Conservation (phyloP, 352 stramenopile species). For the Blastocystis sp. region DNA sequence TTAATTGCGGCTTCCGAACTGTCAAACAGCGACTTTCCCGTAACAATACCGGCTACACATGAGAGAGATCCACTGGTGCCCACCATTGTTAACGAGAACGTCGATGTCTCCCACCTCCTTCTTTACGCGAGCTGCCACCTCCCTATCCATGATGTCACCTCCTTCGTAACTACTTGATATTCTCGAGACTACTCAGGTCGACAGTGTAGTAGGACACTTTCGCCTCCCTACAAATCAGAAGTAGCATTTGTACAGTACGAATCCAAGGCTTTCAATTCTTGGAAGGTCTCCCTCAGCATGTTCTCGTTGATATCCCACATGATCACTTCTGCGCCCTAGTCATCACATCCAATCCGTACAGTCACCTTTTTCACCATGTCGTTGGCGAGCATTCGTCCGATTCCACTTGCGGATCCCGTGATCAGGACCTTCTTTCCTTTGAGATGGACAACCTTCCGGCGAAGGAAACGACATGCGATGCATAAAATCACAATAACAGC, state of each 20-base stretch:
- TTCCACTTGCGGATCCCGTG: slow-evolving; percentile 59
- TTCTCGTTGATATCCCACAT: slow-evolving; percentile 57
- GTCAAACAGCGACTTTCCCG: slow-evolving; percentile 61
- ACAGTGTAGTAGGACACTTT: slow-evolving; percentile 53
- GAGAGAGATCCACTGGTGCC: neutral
- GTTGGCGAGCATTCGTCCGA: slow-evolving; percentile 60
- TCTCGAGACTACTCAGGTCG: slow-evolving; percentile 55
- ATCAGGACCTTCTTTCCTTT: slow-evolving; percentile 62
- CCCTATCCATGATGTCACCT: slow-evolving; percentile 52
- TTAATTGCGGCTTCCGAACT: slow-evolving; percentile 58
- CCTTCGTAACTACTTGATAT: slow-evolving; percentile 43
- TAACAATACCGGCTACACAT: slow-evolving; percentile 60
- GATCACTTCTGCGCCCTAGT: slow-evolving; percentile 53
- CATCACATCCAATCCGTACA: neutral
- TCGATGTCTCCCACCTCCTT: slow-evolving; percentile 58
- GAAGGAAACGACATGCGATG: neutral
- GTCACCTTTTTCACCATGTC: slow-evolving; percentile 58
- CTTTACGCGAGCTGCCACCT: slow-evolving; percentile 29
- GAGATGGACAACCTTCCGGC: slow-evolving; percentile 55
- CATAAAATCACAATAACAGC: neutral
- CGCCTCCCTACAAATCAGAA: neutral
- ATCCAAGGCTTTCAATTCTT: slow-evolving; percentile 38
- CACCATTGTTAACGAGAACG: slow-evolving; percentile 64
- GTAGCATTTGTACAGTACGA: neutral
- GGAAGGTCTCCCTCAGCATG: slow-evolving; percentile 31